Base-by-base conservation (phyloP, 1,284 basidiomycete genomes). In the Waitea zeae region DNA sequence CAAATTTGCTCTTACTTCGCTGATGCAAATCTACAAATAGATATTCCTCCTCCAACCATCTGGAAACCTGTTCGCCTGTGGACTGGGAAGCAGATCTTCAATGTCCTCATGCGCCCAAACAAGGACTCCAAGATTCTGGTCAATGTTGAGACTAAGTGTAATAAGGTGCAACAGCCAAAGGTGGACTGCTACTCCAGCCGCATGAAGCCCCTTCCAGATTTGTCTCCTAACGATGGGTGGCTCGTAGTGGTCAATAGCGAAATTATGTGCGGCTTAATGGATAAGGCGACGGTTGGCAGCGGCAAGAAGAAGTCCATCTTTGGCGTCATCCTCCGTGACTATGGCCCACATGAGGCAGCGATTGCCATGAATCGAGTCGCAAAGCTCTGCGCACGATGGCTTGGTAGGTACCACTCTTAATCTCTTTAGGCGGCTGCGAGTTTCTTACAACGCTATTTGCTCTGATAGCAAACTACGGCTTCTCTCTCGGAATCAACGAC, bases 221-320 rank as follows among this genome's bases (percentile, higher is more conserved):
- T 99, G 59, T 84, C 86, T 7, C 92, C 93, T 0, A 98, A 98
- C 51, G 95, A 99, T 49, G 93, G 93, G 1, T 98, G 89, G 76
- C 70, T 99, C 20, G 95, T 98, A 38, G 80, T 99, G 37, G 77
- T 92, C 42, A 99, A 98, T 54, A 92, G 86, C 51, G 92, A 98
- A 57, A 90, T 99, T 49, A 97, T 98, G 88, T 97, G 93, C 49
- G 95, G 95, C 34, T 86, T 93, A 6, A 95, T 98, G 72, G 95
- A 99, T 62, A 99, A 99, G 61, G 87, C 87, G 14, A 97, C 90
- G 0, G 86, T 98, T 4, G 95, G 95, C 38, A 87, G 89, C 48
- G 95, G 95, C 37, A 98, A 98, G 70, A 98, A 98, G 66, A 97
- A 96, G 53, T 96, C 89, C 2, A 88, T 99, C 24, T 99, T 98